Conservation (phyloP, 2,329 filamentous ascomycete genomes). For the Dothistroma septosporum region DNA sequence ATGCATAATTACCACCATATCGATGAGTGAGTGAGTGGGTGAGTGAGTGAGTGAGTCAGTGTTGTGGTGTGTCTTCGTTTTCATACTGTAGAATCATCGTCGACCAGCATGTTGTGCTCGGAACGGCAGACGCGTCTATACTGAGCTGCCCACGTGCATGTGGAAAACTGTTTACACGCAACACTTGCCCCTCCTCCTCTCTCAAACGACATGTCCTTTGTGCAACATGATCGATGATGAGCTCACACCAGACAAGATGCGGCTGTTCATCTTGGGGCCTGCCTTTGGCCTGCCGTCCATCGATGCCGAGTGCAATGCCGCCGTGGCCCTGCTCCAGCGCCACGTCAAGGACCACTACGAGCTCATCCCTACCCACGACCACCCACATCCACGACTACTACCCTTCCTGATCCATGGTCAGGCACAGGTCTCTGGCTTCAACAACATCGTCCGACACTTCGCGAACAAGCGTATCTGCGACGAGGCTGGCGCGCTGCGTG, state of each 20-base stretch:
- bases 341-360: conserved; percentile 56
- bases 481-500: neutral
- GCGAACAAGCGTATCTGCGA: conserved; percentile 22
- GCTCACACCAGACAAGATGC: conserved; percentile 36
- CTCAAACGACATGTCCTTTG: too few species aligned
- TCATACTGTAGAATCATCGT: too few species aligned
- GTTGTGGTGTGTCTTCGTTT: too few species aligned
- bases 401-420: conserved; percentile 50
- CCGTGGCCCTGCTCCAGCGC: conserved; percentile 70
- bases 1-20: too few species aligned
- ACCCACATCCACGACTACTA: conserved; percentile 27
- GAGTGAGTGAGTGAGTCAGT: too few species aligned
- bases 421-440: conserved; percentile 58
- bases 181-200: too few species aligned
- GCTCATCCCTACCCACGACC: conserved; percentile 58
- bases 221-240: neutral
- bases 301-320: conserved; percentile 83
- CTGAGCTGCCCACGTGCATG: too few species aligned
- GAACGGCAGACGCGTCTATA: too few species aligned
- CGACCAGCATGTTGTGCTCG: neutral
- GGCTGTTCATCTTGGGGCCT: conserved; percentile 85
- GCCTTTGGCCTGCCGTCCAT: conserved; percentile 86
- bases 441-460: conserved; percentile 58
- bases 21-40: too few species aligned
- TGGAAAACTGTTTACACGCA: neutral